phyloP scores from a whole-genome alignment of 805 yeast species.

The Ogataea paraovalis region DNA sequence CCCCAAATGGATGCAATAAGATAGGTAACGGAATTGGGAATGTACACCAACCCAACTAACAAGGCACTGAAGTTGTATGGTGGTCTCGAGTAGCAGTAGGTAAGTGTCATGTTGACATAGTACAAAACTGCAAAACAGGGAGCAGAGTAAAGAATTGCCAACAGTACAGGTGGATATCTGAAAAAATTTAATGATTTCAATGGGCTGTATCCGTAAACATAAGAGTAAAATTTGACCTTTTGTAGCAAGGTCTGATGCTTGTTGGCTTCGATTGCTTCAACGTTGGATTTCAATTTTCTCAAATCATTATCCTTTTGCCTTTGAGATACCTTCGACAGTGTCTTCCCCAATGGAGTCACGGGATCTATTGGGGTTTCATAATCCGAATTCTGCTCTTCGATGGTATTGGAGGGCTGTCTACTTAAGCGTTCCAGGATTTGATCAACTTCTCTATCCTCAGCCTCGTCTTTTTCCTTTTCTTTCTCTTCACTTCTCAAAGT shows the following conservation, averaged over 20 bases:
- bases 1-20: slow-evolving; percentile 73
- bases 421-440: slow-evolving; percentile 35
- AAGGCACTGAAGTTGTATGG: slow-evolving; percentile 71
- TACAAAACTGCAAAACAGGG: slow-evolving; percentile 69
- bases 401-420: slow-evolving; percentile 18
- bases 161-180: slow-evolving; percentile 67
- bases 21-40: slow-evolving; percentile 80
- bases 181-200: slow-evolving; percentile 57
- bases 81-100: slow-evolving; percentile 52
- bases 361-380: slow-evolving; percentile 38
- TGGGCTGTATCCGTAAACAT: slow-evolving; percentile 55
- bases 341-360: slow-evolving; percentile 28
- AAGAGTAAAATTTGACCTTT: slow-evolving; percentile 28
- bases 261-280: slow-evolving; percentile 19
- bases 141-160: slow-evolving; percentile 63
- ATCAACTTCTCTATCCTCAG: slow-evolving; percentile 26
- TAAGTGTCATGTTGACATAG: slow-evolving; percentile 69
- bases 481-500: slow-evolving; percentile 3
- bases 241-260: slow-evolving; percentile 16
- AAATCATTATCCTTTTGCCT: slow-evolving; percentile 16
- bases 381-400: slow-evolving; percentile 14
- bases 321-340: slow-evolving; percentile 25
- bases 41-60: slow-evolving; percentile 69
- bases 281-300: slow-evolving; percentile 19
- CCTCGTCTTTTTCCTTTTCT: slow-evolving; percentile 9